Base-by-base conservation (phyloP, 225 moss, liverwort and hornwort genomes). In the Anthoceros angustus region DNA sequence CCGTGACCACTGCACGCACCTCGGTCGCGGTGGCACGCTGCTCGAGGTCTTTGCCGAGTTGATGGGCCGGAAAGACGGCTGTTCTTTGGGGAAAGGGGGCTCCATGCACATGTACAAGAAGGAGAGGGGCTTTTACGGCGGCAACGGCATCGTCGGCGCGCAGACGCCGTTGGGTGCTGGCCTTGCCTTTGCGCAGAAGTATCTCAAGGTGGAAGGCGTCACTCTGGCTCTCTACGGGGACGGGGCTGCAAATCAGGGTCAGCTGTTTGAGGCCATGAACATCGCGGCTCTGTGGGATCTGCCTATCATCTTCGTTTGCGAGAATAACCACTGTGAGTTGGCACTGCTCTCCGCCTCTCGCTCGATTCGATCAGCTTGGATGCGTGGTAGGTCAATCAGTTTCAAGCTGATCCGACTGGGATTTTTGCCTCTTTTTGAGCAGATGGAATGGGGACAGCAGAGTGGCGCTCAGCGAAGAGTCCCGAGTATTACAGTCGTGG, bases 211-310 rank as follows among this genome's bases (percentile, higher is more conserved):
- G 70, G 95, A 95, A 3, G 95, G 95, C 41, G 88, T 95, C 42
- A 91, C 95, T 62, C 0, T 95, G 77, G 74, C 91, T 49, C 62
- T 95, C 69, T 95, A 95, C 42, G 95, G 95, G 20, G 95, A 95
- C 68, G 95, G 95, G 60, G 95, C 95, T 40, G 91, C 95, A 42
- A 95, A 95, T 72, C 95, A 95, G 80, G 95, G 91, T 14, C 91
- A 95, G 86, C 73, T 95, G 25, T 95, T 95, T 42, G 94, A 95
- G 79, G 88, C 94, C 9, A 95, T 95, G 94, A 95, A 95, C 64
- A 95, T 95, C 63, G 75, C 94, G 3, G 94, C 94, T 41, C 86
- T 91, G 50, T 95, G 91, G 94, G 79, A 90, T 70, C 74, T 95
- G 65, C 92, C 89, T 5, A 63, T 89, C 23, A 79, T 93, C 65